Evolutionary conservation across 441 rosid genomes (phyloP), one percentile per base, ranked within the genome.

Genomic region (Capsella rubella): DNA sequence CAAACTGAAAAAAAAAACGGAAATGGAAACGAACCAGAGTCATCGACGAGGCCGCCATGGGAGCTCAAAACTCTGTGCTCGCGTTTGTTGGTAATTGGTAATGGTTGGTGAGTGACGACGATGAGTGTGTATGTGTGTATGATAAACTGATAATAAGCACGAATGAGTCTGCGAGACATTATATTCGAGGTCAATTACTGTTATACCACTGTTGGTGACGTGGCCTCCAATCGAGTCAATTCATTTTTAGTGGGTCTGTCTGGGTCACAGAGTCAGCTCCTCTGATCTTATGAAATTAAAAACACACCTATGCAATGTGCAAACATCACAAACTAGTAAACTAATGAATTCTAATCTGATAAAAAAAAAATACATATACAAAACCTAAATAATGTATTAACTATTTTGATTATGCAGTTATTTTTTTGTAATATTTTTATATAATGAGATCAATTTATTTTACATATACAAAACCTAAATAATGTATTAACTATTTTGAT

Each of bases 21-120:
- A n/a, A n/a, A n/a, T n/a, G n/a, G n/a, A n/a, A 21, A 51, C 62
- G 55, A 64, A 92, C 96, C 87, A 81, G 80, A 68, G 86, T 77
- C 68, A 85, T 51, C 62, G 83, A 78, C 1, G 85, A 62, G 64
- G 87, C 67, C 78, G 95, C 95, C 97, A 91, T 91, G 69, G 72
- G 69, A 65, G 84, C 67, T 75, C 45, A 21, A 45, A 62, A 51
- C 14, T 15, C 37, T 46, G 25, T 52, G 69, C 15, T 43, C 47
- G 45, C 60, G 60, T 55, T 16, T 34, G 28, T 35, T 27, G 65
- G 64, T 10, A 16, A 60, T 42, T 21, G 25, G 25, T 21, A 21
- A 21, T 25, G 72, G 70, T 64, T 34, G 77, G 77, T 64, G 67
- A 47, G 47, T 49, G 53, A 49, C 49, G 65, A 66, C 7, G 78